Percentiles rank a stretch among this genome's conserved stretches.
Conservation (phyloP, 1,139 yeast species). For the Lipomyces yarrowii region DNA sequence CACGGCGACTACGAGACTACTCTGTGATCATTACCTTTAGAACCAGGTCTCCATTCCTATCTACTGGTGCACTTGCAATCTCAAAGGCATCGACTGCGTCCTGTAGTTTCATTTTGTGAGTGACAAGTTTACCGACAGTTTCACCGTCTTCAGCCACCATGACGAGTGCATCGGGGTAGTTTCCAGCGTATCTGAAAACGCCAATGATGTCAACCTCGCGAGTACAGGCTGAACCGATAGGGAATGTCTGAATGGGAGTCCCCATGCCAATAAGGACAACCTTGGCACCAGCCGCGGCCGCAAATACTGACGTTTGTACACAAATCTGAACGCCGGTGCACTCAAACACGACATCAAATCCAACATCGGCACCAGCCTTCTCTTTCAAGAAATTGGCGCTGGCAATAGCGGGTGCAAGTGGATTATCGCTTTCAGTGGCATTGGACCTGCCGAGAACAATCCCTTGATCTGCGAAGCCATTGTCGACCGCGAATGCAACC, state of each 20-base stretch:
- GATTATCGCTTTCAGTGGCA: background rate
- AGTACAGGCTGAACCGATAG: constrained; percentile 40
- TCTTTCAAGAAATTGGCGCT: constrained; percentile 14
- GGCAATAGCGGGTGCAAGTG: constrained; percentile 33
- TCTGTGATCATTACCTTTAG: constrained; percentile 10
- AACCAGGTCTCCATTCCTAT: constrained; percentile 29
- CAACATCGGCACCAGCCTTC: constrained; percentile 35
- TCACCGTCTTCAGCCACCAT: constrained; percentile 37
- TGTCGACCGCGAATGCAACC: constrained; percentile 45
- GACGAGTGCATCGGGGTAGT: constrained; percentile 38
- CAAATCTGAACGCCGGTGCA: constrained; percentile 42
- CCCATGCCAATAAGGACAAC: constrained; percentile 42
- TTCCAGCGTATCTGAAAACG: constrained; percentile 41
- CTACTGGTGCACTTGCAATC: constrained; percentile 40
- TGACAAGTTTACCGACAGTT: constrained; percentile 37
- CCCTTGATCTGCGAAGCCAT: constrained; percentile 39
- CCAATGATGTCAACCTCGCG: constrained; percentile 41
- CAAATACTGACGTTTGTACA: constrained; percentile 44
- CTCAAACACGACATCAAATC: constrained; percentile 50
- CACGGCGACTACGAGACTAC: background rate
- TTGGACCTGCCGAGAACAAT: constrained; percentile 35
- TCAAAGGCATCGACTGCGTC: constrained; percentile 38
- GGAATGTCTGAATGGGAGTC: constrained; percentile 39
- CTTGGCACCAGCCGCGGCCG: constrained; percentile 40
- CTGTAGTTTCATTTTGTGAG: constrained; percentile 40